Percentiles rank a stretch among this genome's conserved stretches.
Evolutionary conservation across 2,329 filamentous ascomycete species (phyloP).

Genomic region (Scortechinia acanthostroma): DNA sequence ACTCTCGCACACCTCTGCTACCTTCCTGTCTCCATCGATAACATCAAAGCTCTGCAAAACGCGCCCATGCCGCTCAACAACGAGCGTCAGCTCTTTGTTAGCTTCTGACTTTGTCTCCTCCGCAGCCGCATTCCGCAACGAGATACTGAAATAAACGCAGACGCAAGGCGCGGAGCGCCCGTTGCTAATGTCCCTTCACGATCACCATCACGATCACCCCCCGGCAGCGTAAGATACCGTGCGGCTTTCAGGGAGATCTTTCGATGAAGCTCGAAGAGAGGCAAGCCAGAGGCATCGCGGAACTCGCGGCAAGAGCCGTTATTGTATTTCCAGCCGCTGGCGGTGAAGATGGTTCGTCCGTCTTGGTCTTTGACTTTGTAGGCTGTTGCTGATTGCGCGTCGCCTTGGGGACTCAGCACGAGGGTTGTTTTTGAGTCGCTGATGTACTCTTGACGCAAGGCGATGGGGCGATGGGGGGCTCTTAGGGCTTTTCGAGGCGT

Average conservation of each 20-base stretch:
- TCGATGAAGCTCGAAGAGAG: slow-evolving; percentile 14
- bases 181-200: too few relatives aligned
- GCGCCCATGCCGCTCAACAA: neutral
- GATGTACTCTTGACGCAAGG: neutral
- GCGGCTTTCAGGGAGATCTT: too few relatives aligned
- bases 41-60: neutral
- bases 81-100: neutral
- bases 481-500: slow-evolving; percentile 9
- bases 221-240: too few relatives aligned
- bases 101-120: neutral
- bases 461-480: neutral
- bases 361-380: neutral
- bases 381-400: neutral
- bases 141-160: neutral
- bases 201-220: too few relatives aligned
- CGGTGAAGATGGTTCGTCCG: slow-evolving; percentile 12
- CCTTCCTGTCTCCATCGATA: neutral
- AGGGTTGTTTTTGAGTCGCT: neutral
- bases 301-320: slow-evolving; percentile 14
- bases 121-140: neutral
- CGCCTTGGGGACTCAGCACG: neutral
- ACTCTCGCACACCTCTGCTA: neutral
- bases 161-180: too few relatives aligned
- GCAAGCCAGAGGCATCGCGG: slow-evolving; percentile 15
- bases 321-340: slow-evolving; percentile 12